Percentiles rank a stretch among this genome's conserved stretches.
phyloP scores from a whole-genome alignment of 768 basidiomycete genomes.

The Rhizopogon rudus region DNA sequence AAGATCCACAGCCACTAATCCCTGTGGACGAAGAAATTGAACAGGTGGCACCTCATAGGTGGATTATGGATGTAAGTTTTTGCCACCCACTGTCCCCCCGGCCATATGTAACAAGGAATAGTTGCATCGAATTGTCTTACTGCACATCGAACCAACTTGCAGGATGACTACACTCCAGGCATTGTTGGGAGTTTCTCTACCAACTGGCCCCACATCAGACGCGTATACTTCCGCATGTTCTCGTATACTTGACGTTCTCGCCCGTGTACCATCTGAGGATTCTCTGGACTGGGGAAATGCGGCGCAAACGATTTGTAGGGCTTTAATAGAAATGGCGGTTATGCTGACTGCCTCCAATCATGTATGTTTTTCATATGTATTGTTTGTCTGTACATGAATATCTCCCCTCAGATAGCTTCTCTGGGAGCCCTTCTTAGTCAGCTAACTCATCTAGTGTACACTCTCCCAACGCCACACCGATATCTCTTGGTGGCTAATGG shows the following conservation, averaged over 20 bases:
- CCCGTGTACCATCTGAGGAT: conserved; percentile 15
- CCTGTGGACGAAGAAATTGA: conserved; percentile 27
- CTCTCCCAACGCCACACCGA: conserved; percentile 43
- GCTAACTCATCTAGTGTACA: conserved; percentile 39
- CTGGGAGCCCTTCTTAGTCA: conserved; percentile 52
- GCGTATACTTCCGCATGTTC: conserved; percentile 40
- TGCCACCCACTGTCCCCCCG: neutral
- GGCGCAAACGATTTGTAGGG: conserved; percentile 26
- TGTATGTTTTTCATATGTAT: conserved; percentile 15
- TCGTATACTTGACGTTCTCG: conserved; percentile 27
- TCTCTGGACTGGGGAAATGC: conserved; percentile 14
- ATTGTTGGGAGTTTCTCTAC: conserved; percentile 37
- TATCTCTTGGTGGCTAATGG: conserved; percentile 28
- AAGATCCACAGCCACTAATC: conserved; percentile 3
- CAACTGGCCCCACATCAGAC: conserved; percentile 19
- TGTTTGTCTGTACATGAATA: conserved; percentile 2
- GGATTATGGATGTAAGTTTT: conserved; percentile 50
- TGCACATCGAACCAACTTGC: conserved; percentile 40
- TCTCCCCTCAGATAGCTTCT: conserved; percentile 33
- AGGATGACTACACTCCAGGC: conserved; percentile 46
- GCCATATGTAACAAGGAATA: conserved; percentile 19
- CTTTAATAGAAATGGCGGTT: conserved; percentile 36
- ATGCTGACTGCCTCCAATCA: conserved; percentile 31
- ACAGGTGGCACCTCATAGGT: conserved; percentile 39
- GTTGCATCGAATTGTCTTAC: conserved; percentile 59